Base-by-base conservation (phyloP, 345 rosid species). In the Crucihimalaya himalaica region DNA sequence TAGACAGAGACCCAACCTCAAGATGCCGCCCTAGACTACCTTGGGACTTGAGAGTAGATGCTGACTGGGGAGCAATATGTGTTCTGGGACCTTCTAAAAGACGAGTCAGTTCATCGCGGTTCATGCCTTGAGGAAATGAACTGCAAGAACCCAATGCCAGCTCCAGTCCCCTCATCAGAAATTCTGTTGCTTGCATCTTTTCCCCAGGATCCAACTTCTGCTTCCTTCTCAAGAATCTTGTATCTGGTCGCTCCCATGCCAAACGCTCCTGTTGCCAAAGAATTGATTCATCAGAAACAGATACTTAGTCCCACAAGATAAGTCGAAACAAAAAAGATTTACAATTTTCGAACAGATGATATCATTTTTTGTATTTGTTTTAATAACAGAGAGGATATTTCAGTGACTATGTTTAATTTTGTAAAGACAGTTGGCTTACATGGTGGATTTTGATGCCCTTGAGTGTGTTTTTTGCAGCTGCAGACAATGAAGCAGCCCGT, bases 201-300 rank as follows among this genome's bases (percentile, higher is more conserved):
- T 72, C 76, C 20, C 12, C 72, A 4, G 60, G 78, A 31, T 82
- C 25, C 50, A 65, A 15, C 9, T 76, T 74, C 45, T 52, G 55
- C 21, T 78, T 71, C 10, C 27, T 79, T 63, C 66, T 79, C 23
- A 55, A 68, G 65, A 82, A 76, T 68, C 77, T 72, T 58, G 81
- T 73, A 73, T 81, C 83, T 19, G 89, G 88, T 79, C 84, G 66
- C 84, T 89, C 96, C 86, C 88, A 86, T 23, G 37, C 29, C 78
- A 82, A 64, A 21, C 81, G 81, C 1, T 82, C 82, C 96, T 89
- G 84, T 77, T 40, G 39, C 70, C 69, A 16, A 63, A 68, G 15
- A 31, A 75, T 5, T 35, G 18, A 50, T 50, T 54, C 20, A 27
- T 63, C 62, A 70, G 66, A 47, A 46, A 46, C 52, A 70, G 2